Conservation (phyloP, 2,329 filamentous ascomycete species). For the Graphiopsis chlorocephala region DNA sequence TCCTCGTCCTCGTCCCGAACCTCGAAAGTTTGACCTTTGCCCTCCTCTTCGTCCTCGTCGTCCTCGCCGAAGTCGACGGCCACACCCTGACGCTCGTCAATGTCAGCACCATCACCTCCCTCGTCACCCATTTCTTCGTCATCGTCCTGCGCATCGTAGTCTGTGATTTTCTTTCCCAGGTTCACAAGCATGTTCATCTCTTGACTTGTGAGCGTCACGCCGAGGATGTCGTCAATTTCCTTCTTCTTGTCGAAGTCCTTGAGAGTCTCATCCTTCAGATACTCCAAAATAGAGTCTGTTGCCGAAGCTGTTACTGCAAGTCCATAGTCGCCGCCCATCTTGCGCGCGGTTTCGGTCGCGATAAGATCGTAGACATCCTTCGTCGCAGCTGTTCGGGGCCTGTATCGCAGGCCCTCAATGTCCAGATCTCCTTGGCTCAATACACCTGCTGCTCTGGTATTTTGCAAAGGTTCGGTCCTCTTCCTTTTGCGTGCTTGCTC, state of each 20-base stretch:
- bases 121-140: constrained; percentile 79
- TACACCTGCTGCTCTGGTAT: constrained; percentile 68
- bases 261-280: constrained; percentile 88
- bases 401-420: constrained; percentile 88
- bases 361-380: constrained; percentile 93
- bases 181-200: constrained; percentile 97
- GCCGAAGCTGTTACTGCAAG: constrained; percentile 90
- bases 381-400: constrained; percentile 86
- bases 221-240: constrained; percentile 89
- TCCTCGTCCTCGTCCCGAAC: constrained; percentile 77
- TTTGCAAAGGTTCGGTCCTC: constrained; percentile 66
- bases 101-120: constrained; percentile 66
- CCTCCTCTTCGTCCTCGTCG: constrained; percentile 75
- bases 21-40: constrained; percentile 74
- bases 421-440: constrained; percentile 80
- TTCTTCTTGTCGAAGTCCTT: constrained; percentile 99
- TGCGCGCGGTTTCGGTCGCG: constrained; percentile 81
- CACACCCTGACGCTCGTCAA: constrained; percentile 93
- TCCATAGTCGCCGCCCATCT: constrained; percentile 88
- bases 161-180: constrained; percentile 96
- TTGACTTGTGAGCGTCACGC: constrained; percentile 76
- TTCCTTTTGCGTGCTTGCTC: constrained; percentile 82
- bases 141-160: constrained; percentile 95
- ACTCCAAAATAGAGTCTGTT: constrained; percentile 86
- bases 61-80: constrained; percentile 95